Base-by-base conservation (phyloP, 2,329 filamentous ascomycete genomes). In the Aspergillus brunneoviolaceus region DNA sequence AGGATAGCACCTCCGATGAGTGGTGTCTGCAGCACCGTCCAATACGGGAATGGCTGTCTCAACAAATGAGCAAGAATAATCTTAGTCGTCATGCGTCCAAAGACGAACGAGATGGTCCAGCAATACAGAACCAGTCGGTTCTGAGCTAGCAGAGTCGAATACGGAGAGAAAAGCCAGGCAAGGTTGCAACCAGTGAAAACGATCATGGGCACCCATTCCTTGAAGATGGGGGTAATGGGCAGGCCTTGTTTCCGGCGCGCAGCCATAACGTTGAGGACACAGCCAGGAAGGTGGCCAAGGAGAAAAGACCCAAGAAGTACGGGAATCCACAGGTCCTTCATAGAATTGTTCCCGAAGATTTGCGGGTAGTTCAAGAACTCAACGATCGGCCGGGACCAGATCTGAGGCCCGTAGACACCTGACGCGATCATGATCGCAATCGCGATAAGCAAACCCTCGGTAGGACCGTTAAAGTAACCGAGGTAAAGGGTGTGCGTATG, bases 51-150 rank as follows among this genome's bases (percentile, higher is more conserved):
- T 3, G 94, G 91, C 75, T 98, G 95, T 64, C 87, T 87, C 2
- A 95, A 95, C 55, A 99, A 82, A 76, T 99, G 95, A 2, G 95
- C 94, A 19, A 99, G 87, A 72, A 99, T 99, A 77, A 98, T 98
- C 82, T 98, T 99, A 45, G 95, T 99, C 0, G 95, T 98, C 89
- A 99, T 92, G 67, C 95, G 89, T 39, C 95, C 95, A 76, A 99
- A 98, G 60, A 97, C 95, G 70, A 98, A 93, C n/a, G 91, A 90
- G 83, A 98, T 90, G 61, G 91, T 96, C 61, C 96, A 79, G 80
- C 93, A 97, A 77, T 96, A 96, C 51, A 98, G 85, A 11, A 96
- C 87, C 1, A 99, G 85, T 71, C 95, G 90, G 79, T 98, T 97
- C 61, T 96, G 87, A 39, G 80, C 78, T 72, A 96, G 84, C 42